Percentiles rank a stretch among this genome's conserved stretches.
Conservation (phyloP, 2,329 filamentous ascomycete species). For the Colletotrichum filicis region DNA sequence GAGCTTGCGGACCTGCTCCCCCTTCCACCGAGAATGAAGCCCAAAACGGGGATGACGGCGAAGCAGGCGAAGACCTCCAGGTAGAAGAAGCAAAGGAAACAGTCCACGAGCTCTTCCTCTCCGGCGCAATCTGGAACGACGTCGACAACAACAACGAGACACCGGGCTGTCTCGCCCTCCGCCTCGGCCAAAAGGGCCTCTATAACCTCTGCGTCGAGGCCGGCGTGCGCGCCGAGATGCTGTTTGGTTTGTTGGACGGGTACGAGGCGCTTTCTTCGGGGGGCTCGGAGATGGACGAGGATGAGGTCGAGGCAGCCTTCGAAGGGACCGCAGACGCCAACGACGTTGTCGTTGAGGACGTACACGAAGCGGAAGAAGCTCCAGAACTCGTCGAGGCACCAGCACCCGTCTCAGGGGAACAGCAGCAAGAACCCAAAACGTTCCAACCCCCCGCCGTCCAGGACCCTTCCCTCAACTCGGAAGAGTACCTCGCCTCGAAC, state of each 20-base stretch:
- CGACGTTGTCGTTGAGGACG: conserved; percentile 41
- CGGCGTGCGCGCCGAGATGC: conserved; percentile 88
- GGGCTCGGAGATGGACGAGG: conserved; percentile 56
- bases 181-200: conserved; percentile 74
- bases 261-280: conserved; percentile 78
- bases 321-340: conserved; percentile 45
- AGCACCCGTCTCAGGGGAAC: conserved; percentile 27
- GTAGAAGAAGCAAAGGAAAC: conserved; percentile 74
- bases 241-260: conserved; percentile 83
- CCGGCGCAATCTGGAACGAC: conserved; percentile 98
- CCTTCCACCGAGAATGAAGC: neutral
- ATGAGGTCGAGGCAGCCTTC: conserved; percentile 56
- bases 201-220: conserved; percentile 90
- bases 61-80: conserved; percentile 40
- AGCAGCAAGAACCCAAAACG: conserved; percentile 39
- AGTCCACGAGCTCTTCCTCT: conserved; percentile 81
- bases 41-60: conserved; percentile 46
- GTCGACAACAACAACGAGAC: conserved; percentile 89
- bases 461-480: conserved; percentile 67
- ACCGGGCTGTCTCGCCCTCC: conserved; percentile 84
- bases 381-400: conserved; percentile 40
- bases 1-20: conserved; percentile 68
- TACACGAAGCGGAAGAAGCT: conserved; percentile 38
- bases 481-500: conserved; percentile 74
- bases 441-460: conserved; percentile 49